Base-by-base conservation (phyloP, 1,284 basidiomycete genomes). In the Chalciporus sp. region DNA sequence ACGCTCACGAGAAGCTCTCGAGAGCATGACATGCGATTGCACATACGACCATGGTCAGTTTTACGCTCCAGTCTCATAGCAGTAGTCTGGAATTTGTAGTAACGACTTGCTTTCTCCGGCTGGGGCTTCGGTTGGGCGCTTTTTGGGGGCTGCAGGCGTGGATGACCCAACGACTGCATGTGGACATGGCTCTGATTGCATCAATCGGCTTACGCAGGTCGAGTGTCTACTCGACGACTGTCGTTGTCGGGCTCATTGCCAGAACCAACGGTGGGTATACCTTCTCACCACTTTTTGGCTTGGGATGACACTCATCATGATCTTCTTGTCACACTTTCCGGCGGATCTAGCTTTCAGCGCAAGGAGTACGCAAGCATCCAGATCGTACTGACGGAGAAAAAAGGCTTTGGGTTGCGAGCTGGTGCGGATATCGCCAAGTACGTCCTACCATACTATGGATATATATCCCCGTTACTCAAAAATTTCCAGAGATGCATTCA, bases 201-300 rank as follows among this genome's bases (percentile, higher is more conserved):
- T 99, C 78, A 99, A 99, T 72, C 84, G 95, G 55, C 84, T 98
- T 55, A 97, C 97, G 26, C 95, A 98, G 74, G 94, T 99, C 26
- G 96, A 99, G 72, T 99, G 96, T 75, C 72, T 95, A 20, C 77
- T 85, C 16, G 88, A 84, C 46, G 94, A 97, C 62, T 99, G 96
- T 75, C 83, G 88, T 39, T 95, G 94, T 75, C 79, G 86, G 43
- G 70, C 76, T 10, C 81, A 88, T 64, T 99, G 96, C 71, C 87
- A 86, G 70, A 99, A 99, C 70, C 96, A 98, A 76, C 83, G 94
- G 95, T 95, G 65, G 62, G 83, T 73, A 44, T 42, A 55, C 57
- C 57, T 31, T 52, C 65, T 58, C 53, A 61, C 61, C 43, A 23
- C 56, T 17, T 53, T 35, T 47, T 26, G 46, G 49, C 27, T 9